Evolutionary conservation across 2,329 filamentous ascomycete genomes (phyloP).

Genomic region (Orbilia ellipsospora): DNA sequence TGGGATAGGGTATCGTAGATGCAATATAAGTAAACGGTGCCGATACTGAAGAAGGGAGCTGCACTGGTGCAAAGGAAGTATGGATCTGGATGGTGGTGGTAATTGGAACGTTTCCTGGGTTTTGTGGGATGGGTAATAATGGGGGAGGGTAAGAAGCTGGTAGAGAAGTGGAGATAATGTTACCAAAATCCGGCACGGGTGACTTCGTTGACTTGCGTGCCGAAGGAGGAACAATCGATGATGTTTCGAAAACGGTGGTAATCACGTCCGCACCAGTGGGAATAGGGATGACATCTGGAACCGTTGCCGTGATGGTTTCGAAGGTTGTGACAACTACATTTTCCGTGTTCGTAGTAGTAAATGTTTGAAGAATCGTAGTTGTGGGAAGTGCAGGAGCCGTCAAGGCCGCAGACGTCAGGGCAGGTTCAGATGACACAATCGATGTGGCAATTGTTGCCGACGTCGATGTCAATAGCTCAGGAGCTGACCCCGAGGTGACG

Average conservation of each 20-base stretch:
- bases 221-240: not conserved
- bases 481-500: conserved; percentile 1
- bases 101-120: not conserved
- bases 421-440: conserved; percentile 5
- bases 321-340: conserved; percentile 1
- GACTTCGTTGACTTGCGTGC: not conserved
- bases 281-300: conserved; percentile 13
- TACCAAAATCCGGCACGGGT: conserved; percentile 31
- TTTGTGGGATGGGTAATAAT: conserved; percentile 22
- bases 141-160: conserved; percentile 33
- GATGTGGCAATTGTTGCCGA: not conserved
- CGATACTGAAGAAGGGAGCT: conserved; percentile 10
- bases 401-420: not conserved
- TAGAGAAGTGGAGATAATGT: conserved; percentile 27
- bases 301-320: conserved; percentile 4
- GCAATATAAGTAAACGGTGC: conserved; percentile 7
- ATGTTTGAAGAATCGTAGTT: conserved; percentile 26
- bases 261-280: conserved; percentile 23
- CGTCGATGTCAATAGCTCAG: conserved; percentile 17
- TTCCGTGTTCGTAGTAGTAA: conserved; percentile 30
- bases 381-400: not conserved
- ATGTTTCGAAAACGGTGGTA: conserved; percentile 42
- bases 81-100: conserved; percentile 26
- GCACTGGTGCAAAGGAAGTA: conserved; percentile 17
- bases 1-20: conserved; percentile 17